Percentiles rank a stretch among this genome's conserved stretches.
These are phyloP conservation scores for Globisporangium mamillatum DNA, from an alignment of 352 stramenopile genomes.

Conservation along the genomic window DNA sequence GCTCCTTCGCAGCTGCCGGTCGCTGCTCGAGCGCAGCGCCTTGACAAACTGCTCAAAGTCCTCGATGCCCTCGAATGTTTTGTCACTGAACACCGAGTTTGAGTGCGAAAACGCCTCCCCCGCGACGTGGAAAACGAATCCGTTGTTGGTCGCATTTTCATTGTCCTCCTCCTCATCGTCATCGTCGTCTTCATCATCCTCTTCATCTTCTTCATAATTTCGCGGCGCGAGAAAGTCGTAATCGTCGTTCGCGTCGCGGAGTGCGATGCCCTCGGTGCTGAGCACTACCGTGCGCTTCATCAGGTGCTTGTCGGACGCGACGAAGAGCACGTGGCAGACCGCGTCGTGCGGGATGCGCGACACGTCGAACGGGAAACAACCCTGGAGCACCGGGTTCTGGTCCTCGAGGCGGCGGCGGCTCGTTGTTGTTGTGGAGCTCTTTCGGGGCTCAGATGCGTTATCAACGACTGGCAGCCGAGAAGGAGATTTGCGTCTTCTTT, in stretches of 20 bases:
- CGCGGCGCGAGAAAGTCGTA: conserved; percentile 19
- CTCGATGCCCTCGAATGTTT: conserved; percentile 43
- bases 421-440: not conserved
- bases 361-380: conserved; percentile 43
- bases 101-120: conserved; percentile 56
- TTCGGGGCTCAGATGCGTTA: not conserved
- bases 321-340: conserved; percentile 58
- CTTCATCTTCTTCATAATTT: conserved; percentile 17
- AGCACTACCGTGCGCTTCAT: conserved; percentile 58
- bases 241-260: conserved; percentile 26
- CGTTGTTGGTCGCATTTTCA: conserved; percentile 2
- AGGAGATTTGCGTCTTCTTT: not conserved
- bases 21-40: conserved; percentile 23
- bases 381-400: conserved; percentile 26
- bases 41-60: conserved; percentile 57
- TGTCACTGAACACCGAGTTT: conserved; percentile 43
- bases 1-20: not conserved
- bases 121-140: conserved; percentile 48
- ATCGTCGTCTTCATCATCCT: conserved; percentile 27
- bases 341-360: conserved; percentile 37
- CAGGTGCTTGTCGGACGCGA: conserved; percentile 53
- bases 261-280: conserved; percentile 45
- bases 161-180: conserved; percentile 27
- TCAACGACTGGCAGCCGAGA: not conserved
- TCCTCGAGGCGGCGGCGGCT: conserved; percentile 23